Evolutionary conservation across 1,284 basidiomycete genomes (phyloP), one percentile per base, ranked within the genome.

Genomic region (Bondarzewia mesenterica): DNA sequence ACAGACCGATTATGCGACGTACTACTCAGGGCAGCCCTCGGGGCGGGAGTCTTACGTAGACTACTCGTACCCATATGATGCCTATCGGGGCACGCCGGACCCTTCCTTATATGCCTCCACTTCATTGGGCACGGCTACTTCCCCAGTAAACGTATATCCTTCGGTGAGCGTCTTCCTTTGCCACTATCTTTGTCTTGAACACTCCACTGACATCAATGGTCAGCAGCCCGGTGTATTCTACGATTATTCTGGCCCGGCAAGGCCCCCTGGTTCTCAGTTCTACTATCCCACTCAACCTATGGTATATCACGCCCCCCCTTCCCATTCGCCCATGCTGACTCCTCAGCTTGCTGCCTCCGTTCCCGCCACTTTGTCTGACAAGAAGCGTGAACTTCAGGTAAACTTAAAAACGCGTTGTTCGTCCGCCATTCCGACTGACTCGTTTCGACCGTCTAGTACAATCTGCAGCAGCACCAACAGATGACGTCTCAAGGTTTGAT

Each of bases 201-300:
- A 18, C 20, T 38, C 44, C 39, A 50, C 16, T 27, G n/a, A 18
- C 22, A 23, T 37, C 73, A 74, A 55, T n/a, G n/a, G n/a, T n/a
- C n/a, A n/a, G n/a, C 78, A 80, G 56, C 63, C 75, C 35, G 70
- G 70, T 27, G 55, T 78, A 46, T 83, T 77, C 62, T 86, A 78
- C 53, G 83, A 85, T 55, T 86, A 77, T 54, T 60, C 69, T 51
- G 67, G 68, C 18, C 60, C 70, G 6, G 63, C 68, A 46, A 72
- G 75, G 39, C 69, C 74, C 6, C 65, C 72, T 23, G 68, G n/a
- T n/a, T n/a, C n/a, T n/a, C n/a, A n/a, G n/a, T n/a, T 72, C 60
- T 87, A 73, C 60, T 84, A 81, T 56, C 71, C 80, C 26, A 57
- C 73, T 43, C 82, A 79, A 57, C 67, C 74, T 7, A 71, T 85